Conservation (phyloP, 2,329 filamentous ascomycete species). For the Waltergamsia citrina region DNA sequence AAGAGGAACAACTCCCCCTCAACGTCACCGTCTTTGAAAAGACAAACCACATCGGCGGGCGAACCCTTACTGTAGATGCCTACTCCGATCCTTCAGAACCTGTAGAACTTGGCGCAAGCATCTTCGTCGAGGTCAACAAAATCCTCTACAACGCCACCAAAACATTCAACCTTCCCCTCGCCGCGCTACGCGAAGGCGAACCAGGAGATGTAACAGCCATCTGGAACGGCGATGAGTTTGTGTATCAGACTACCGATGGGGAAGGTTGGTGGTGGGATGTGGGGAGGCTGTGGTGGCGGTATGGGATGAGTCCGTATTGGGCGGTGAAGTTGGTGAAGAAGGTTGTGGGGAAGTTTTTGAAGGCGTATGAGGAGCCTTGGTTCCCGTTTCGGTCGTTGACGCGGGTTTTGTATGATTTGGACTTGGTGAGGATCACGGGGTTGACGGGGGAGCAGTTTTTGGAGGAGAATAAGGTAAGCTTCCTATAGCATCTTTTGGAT, state of each 20-base stretch:
- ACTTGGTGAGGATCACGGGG: slow-evolving; percentile 54
- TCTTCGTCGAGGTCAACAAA: slow-evolving; percentile 78
- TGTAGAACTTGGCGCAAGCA: slow-evolving; percentile 82
- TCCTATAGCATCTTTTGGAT: not conserved
- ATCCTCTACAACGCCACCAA: slow-evolving; percentile 69
- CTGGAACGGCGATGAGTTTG: slow-evolving; percentile 73
- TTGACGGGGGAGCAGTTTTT: slow-evolving; percentile 69
- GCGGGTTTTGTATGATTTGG: slow-evolving; percentile 56
- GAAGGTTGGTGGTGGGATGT: slow-evolving; percentile 69
- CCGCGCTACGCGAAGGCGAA: slow-evolving; percentile 18
- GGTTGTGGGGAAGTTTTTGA: slow-evolving; percentile 64
- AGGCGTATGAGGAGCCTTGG: slow-evolving; percentile 69
- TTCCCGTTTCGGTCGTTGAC: slow-evolving; percentile 81
- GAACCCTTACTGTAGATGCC: slow-evolving; percentile 74
- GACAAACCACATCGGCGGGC: slow-evolving; percentile 68
- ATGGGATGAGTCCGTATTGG: slow-evolving; percentile 68
- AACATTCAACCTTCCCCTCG: slow-evolving; percentile 58
- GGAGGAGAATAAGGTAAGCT: slow-evolving; percentile 45
- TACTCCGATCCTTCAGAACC: slow-evolving; percentile 58
- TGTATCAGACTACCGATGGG: slow-evolving; percentile 53
- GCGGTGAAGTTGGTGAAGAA: slow-evolving; percentile 63
- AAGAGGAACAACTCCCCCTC: slow-evolving; percentile 46
- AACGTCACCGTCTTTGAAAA: slow-evolving; percentile 88
- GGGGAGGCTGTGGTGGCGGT: slow-evolving; percentile 73
- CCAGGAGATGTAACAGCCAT: slow-evolving; percentile 55